Percentiles rank a stretch among this genome's conserved stretches.
These are phyloP conservation scores for Samsoniella hepiali DNA, from an alignment of 2,329 filamentous ascomycete species.

Conservation along the genomic window DNA sequence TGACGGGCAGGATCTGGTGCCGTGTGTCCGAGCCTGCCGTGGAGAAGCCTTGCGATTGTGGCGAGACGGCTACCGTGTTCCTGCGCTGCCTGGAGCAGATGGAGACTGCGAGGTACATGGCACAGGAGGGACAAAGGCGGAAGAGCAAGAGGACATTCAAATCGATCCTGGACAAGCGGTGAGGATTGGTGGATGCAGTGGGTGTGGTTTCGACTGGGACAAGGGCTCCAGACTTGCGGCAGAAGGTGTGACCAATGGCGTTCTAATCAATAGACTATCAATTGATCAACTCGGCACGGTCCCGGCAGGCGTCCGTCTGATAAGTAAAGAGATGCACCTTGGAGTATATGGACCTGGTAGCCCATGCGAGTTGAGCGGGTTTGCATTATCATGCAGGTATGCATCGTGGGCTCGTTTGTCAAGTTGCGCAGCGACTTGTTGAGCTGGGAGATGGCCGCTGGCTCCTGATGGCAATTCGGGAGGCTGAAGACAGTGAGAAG, in stretches of 20 bases:
- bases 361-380: not conserved
- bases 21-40: slow-evolving; percentile 10
- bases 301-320: not conserved
- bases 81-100: not conserved
- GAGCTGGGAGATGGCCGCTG: not conserved
- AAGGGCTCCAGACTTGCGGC: slow-evolving; percentile 10
- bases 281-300: not conserved
- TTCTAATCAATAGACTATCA: not conserved
- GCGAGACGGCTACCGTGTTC: not conserved
- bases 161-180: slow-evolving; percentile 1
- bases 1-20: slow-evolving; percentile 13
- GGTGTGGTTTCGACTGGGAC: slow-evolving; percentile 12
- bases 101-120: not conserved
- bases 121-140: not conserved
- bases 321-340: not conserved
- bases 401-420: not conserved
- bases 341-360: not conserved
- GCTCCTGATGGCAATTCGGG: not conserved
- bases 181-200: slow-evolving; percentile 7
- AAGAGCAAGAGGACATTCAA: not conserved
- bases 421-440: not conserved
- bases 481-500: not conserved
- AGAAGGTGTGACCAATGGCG: not conserved
- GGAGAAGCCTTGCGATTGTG: not conserved
- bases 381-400: not conserved